These are phyloP conservation scores for Tephrocybe sp. DNA, from an alignment of 768 basidiomycete species.

Conservation along the genomic window DNA sequence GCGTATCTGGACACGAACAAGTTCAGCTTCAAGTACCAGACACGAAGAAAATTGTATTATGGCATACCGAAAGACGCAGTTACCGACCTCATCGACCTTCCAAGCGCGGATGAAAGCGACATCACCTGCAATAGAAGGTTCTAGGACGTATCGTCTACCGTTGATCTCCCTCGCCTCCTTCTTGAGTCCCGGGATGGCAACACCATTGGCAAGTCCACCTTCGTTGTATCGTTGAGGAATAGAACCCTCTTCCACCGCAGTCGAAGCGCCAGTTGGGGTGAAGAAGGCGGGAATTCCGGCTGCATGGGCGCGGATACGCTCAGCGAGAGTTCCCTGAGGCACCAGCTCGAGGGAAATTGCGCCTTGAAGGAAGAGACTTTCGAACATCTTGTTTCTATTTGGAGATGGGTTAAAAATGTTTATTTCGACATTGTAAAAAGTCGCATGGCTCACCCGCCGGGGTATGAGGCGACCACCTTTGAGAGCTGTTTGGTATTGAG, in stretches of 20 bases:
- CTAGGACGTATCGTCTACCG: conserved; percentile 80
- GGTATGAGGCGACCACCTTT: conserved; percentile 88
- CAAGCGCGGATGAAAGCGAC: conserved; percentile 86
- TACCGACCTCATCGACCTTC: conserved; percentile 91
- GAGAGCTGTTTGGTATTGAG: conserved; percentile 71
- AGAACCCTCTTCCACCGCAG: conserved; percentile 75
- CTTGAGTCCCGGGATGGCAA: conserved; percentile 68
- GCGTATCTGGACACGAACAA: conserved; percentile 53
- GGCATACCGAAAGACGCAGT: conserved; percentile 81
- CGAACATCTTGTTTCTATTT: conserved; percentile 83
- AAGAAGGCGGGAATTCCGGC: conserved; percentile 94
- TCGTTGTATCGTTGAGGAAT: conserved; percentile 79
- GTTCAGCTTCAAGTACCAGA: neutral
- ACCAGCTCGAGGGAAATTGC: conserved; percentile 84
- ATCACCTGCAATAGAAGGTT: conserved; percentile 76
- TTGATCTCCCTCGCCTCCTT: conserved; percentile 77
- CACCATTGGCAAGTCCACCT: conserved; percentile 67
- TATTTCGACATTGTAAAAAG: neutral
- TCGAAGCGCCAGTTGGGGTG: conserved; percentile 86
- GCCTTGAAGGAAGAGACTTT: conserved; percentile 76
- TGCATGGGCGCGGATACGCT: conserved; percentile 84
- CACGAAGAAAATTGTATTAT: neutral
- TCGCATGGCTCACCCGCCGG: conserved; percentile 62
- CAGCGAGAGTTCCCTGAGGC: conserved; percentile 88
- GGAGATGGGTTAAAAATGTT: neutral